A percentile compares a stretch with the other conserved stretches of the same genome.
Evolutionary conservation across 352 stramenopile species (phyloP).

Genomic region (Thraustochytrium striatum): DNA sequence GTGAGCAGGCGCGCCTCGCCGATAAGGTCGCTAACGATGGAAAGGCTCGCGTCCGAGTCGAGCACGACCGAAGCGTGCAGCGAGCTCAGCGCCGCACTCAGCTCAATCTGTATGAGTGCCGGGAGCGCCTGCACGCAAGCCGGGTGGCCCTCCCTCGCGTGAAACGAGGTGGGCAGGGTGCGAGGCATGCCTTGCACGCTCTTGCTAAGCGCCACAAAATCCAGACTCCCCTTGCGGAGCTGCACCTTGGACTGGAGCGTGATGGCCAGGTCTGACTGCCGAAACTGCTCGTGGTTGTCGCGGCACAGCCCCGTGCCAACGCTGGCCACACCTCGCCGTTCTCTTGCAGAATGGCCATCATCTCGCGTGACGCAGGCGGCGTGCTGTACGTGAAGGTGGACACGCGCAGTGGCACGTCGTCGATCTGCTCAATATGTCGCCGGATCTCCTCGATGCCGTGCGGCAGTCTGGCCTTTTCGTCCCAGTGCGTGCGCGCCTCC

Average conservation of each 20-base stretch:
- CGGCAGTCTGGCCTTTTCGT: conserved; percentile 74
- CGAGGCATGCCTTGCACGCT: not conserved
- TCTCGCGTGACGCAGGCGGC: conserved; percentile 1
- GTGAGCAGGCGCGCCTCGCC: conserved; percentile 30
- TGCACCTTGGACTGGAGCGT: conserved; percentile 35
- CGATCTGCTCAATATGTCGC: conserved; percentile 84
- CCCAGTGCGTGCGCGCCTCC: conserved; percentile 41
- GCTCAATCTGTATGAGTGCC: conserved; percentile 9
- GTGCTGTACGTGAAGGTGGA: conserved; percentile 89
- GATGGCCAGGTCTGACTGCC: conserved; percentile 12
- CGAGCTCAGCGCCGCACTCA: conserved; percentile 20
- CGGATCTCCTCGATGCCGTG: conserved; percentile 93
- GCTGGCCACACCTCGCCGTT: conserved; percentile 39
- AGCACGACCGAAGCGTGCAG: conserved; percentile 29
- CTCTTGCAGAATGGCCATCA: conserved; percentile 46
- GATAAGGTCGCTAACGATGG: conserved; percentile 40
- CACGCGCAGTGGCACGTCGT: conserved; percentile 96
- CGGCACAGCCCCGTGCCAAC: conserved; percentile 19
- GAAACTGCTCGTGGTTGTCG: conserved; percentile 14
- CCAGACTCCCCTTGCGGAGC: not conserved
- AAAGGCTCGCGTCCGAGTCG: conserved; percentile 27
- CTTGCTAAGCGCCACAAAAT: no score
- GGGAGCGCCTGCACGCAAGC: not conserved
- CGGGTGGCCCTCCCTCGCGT: not conserved
- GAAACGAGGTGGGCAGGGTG: not conserved